These are phyloP conservation scores for Pisolithus tinctorius DNA, from an alignment of 768 basidiomycete genomes.

Conservation along the genomic window DNA sequence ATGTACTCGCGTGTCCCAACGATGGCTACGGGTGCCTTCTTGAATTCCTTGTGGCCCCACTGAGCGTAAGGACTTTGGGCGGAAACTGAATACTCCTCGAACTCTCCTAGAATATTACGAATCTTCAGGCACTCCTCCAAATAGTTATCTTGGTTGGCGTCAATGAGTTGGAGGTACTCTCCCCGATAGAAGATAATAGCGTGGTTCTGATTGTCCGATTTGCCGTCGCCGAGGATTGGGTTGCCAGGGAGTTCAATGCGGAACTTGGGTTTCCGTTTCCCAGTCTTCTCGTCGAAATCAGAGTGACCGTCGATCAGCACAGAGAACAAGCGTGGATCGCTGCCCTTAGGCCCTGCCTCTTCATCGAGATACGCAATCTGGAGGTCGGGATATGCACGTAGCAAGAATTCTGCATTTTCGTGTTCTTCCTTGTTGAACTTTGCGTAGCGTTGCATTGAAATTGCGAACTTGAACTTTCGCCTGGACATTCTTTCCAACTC, in stretches of 20 bases:
- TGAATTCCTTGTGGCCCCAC: conserved; percentile 92
- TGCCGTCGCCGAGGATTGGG: conserved; percentile 97
- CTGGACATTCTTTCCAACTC: conserved; percentile 96
- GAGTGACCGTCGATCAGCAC: conserved; percentile 96
- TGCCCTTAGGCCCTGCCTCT: conserved; percentile 82
- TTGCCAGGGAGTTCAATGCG: conserved; percentile 96
- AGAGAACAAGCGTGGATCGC: conserved; percentile 86
- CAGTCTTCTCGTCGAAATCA: conserved; percentile 82
- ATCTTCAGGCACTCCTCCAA: conserved; percentile 99
- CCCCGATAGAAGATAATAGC: conserved; percentile 99
- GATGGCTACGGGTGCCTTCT: conserved; percentile 88
- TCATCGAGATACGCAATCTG: conserved; percentile 99
- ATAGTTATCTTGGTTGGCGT: conserved; percentile 99
- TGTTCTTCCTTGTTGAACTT: conserved; percentile 99
- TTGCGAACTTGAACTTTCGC: conserved; percentile 96
- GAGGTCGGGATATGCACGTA: conserved; percentile 96
- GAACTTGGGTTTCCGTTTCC: conserved; percentile 94
- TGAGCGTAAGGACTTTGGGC: conserved; percentile 94
- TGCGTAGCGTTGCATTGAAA: conserved; percentile 98
- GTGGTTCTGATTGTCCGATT: conserved; percentile 99
- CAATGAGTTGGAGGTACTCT: conserved; percentile 97
- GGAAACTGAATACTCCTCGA: conserved; percentile 88
- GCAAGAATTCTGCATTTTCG: conserved; percentile 95
- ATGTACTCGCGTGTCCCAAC: conserved; percentile 99
- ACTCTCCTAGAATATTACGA: conserved; percentile 93